phyloP scores from a whole-genome alignment of 2,329 filamentous ascomycete species.

The Stachybotrys chartarum region DNA sequence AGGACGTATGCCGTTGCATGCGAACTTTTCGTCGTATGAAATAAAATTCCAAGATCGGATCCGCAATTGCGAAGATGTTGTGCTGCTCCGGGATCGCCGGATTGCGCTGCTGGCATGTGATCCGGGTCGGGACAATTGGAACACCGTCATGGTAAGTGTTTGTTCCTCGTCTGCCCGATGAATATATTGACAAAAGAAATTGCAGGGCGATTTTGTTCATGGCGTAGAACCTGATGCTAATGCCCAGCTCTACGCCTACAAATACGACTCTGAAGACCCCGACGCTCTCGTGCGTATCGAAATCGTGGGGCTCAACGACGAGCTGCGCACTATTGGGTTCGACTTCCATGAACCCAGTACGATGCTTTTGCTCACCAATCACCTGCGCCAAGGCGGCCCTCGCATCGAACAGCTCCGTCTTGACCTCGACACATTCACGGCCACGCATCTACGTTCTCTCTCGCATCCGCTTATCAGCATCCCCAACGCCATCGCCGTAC shows the following conservation, averaged over 20 bases:
- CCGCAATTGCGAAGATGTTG: slow-evolving; percentile 31
- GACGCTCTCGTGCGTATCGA: slow-evolving; percentile 14
- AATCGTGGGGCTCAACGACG: slow-evolving; percentile 15
- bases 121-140: slow-evolving; percentile 29
- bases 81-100: slow-evolving; percentile 26
- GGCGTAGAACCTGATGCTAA: slow-evolving; percentile 9
- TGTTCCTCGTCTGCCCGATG: background rate
- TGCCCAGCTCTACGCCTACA: slow-evolving; percentile 27
- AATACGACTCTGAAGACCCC: slow-evolving; percentile 19
- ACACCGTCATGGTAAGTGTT: slow-evolving; percentile 30
- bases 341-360: slow-evolving; percentile 26
- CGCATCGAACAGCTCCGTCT: slow-evolving; percentile 32
- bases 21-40: slow-evolving; percentile 16
- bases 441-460: slow-evolving; percentile 27
- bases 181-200: background rate
- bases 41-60: slow-evolving; percentile 29
- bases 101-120: slow-evolving; percentile 31
- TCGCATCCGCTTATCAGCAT: slow-evolving; percentile 27
- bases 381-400: slow-evolving; percentile 22
- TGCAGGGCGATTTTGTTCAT: slow-evolving; percentile 17
- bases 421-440: slow-evolving; percentile 21
- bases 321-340: slow-evolving; percentile 33
- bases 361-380: slow-evolving; percentile 29
- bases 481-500: slow-evolving; percentile 30
- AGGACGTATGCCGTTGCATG: slow-evolving; percentile 14